These are phyloP conservation scores for Chrysanthemum seticuspe DNA, from an alignment of 129 eudicot species.

Conservation along the genomic window DNA sequence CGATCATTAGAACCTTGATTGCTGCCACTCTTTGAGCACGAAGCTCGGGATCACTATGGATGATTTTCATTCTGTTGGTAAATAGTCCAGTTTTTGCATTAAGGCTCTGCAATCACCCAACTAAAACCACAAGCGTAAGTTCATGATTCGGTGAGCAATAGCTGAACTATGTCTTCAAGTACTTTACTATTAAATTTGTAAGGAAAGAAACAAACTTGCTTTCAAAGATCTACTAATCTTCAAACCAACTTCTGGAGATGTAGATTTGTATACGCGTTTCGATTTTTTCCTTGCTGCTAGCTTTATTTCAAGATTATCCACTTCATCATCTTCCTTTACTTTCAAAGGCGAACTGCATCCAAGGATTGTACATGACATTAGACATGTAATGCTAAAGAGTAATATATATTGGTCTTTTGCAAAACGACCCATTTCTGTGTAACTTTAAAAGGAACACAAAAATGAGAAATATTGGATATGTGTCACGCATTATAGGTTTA, in stretches of 20 bases:
- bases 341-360: constrained; percentile 79
- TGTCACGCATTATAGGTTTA: not conserved
- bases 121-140: constrained; percentile 64
- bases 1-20: constrained; percentile 58
- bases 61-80: constrained; percentile 93
- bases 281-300: constrained; percentile 56
- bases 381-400: not conserved
- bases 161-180: not conserved
- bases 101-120: constrained; percentile 96
- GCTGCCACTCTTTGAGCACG: constrained; percentile 93
- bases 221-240: constrained; percentile 90
- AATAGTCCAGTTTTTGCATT: constrained; percentile 92
- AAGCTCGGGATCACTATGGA: constrained; percentile 79
- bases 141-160: constrained; percentile 25
- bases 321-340: constrained; percentile 97
- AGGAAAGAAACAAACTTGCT: constrained; percentile 58
- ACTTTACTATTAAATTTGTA: constrained; percentile 4
- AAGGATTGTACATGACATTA: constrained; percentile 2
- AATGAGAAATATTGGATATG: not conserved
- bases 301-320: constrained; percentile 81
- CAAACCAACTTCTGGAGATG: constrained; percentile 72
- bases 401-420: not conserved
- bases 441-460: not conserved
- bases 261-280: constrained; percentile 69
- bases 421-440: not conserved